Evolutionary conservation across 1,284 basidiomycete genomes (phyloP), one percentile per base, ranked within the genome.

Genomic region (Earliella scabrosa): DNA sequence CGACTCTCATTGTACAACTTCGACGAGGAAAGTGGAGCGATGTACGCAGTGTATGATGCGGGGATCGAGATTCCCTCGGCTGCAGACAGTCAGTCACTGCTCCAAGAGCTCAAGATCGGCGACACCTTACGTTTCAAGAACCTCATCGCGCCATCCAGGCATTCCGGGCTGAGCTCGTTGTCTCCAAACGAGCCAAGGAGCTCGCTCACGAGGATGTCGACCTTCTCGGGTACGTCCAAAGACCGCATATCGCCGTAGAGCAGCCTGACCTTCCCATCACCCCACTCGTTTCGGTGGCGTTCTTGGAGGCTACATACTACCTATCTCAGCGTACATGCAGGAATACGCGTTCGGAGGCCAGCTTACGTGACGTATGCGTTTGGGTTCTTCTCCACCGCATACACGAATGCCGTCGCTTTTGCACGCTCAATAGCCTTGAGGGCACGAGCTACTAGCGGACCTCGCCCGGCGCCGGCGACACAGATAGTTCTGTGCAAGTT

Each of bases 161-260:
- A 98, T 73, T 99, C 97, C 0, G 97, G 97, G 68, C 93, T 96
- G 40, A 99, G 85, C 73, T 99, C 97, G 63, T 99, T 99, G 75
- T 99, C 97, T 4, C 97, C 97, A 74, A 99, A 99, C 8, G 93
- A 96, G 4, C 97, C 97, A 59, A 99, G 75, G 18, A 99, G 82
- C 74, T 99, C 97, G 74, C 93, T 97, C 64, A 99, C 90, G 50
- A 99, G 81, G 59, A 99, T 93, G 71, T 99, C 97, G 16, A 89
- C 95, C 60, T 85, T 81, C 61, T 97, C 93, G 0, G 92, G 90
- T 0, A 97, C 76, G 3, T 87, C 79, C 21, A 96, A 75, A 6
- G 78, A 78, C 21, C 97, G 83, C 97, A 99, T 99, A 73, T 99
- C 97, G 4, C 97, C 96, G 69, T 90, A 93, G 23, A 97, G 70